These are phyloP conservation scores for Ogataea minuta DNA, from an alignment of 805 yeast genomes.

Conservation along the genomic window DNA sequence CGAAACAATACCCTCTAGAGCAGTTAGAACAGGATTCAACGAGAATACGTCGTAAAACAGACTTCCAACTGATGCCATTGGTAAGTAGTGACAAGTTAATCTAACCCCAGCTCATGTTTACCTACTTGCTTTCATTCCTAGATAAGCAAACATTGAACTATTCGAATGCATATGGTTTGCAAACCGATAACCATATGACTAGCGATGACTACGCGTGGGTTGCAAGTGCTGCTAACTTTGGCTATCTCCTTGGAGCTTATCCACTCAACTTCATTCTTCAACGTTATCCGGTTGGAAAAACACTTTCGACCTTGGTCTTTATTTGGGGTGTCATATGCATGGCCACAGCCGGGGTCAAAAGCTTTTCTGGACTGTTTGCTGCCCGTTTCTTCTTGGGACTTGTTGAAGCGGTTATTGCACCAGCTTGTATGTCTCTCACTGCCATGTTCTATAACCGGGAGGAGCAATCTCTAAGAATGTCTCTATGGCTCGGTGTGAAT, in stretches of 20 bases:
- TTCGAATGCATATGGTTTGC: constrained; percentile 43
- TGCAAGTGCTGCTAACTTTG: constrained; percentile 37
- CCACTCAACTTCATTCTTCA: constrained; percentile 48
- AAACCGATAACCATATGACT: constrained; percentile 34
- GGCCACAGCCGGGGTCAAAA: constrained; percentile 45
- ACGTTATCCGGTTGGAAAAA: constrained; percentile 43
- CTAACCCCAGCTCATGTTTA: constrained; percentile 34
- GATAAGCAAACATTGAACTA: constrained; percentile 53
- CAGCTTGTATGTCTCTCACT: constrained; percentile 32
- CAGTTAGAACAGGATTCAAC: constrained; percentile 3
- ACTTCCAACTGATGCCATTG: constrained; percentile 45
- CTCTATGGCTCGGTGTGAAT: constrained; percentile 43
- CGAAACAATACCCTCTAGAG: constrained; percentile 4
- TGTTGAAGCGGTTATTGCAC: constrained; percentile 37
- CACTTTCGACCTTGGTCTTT: constrained; percentile 35
- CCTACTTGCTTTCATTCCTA: constrained; percentile 48
- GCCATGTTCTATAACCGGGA: constrained; percentile 32
- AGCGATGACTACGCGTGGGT: constrained; percentile 43
- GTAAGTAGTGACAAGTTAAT: not conserved
- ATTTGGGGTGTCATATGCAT: constrained; percentile 50
- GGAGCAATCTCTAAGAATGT: constrained; percentile 34
- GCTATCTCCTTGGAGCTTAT: constrained; percentile 45
- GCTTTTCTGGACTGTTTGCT: constrained; percentile 34
- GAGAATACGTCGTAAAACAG: constrained; percentile 37
- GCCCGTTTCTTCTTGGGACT: constrained; percentile 36